phyloP scores from a whole-genome alignment of 352 stramenopile species.

The Globisporangium uncinulatum region DNA sequence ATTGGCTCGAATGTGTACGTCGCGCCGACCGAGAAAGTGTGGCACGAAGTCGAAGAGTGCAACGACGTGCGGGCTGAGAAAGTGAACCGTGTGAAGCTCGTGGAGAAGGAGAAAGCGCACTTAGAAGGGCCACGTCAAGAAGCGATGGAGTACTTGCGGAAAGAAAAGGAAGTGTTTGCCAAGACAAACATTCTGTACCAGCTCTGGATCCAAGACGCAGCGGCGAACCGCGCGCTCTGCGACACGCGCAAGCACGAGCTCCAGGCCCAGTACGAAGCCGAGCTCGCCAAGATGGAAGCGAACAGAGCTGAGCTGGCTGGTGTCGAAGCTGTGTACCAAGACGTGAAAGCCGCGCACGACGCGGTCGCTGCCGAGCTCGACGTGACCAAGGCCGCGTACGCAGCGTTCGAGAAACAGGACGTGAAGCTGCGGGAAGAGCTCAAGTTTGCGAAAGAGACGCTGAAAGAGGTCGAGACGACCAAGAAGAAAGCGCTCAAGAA shows the following conservation, averaged over 20 bases:
- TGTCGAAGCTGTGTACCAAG: slow-evolving; percentile 80
- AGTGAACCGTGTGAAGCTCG: slow-evolving; percentile 97
- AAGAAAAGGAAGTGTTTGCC: slow-evolving; percentile 94
- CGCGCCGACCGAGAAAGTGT: slow-evolving; percentile 90
- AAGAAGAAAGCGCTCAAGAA: slow-evolving; percentile 92
- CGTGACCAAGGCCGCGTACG: slow-evolving; percentile 90
- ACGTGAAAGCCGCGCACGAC: slow-evolving; percentile 83
- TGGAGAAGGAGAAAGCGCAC: slow-evolving; percentile 96
- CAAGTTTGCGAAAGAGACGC: slow-evolving; percentile 92
- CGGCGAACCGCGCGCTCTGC: slow-evolving; percentile 67
- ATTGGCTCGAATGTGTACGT: slow-evolving; percentile 99
- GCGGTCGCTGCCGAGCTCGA: slow-evolving; percentile 82
- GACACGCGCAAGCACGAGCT: slow-evolving; percentile 60
- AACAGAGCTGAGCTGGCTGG: slow-evolving; percentile 74
- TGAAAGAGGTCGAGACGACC: slow-evolving; percentile 89
- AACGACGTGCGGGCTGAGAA: slow-evolving; percentile 91
- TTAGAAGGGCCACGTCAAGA: slow-evolving; percentile 94
- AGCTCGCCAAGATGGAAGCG: slow-evolving; percentile 69
- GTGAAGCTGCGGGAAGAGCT: slow-evolving; percentile 97
- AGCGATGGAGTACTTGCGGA: slow-evolving; percentile 92
- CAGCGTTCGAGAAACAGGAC: slow-evolving; percentile 95
- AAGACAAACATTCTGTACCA: slow-evolving; percentile 98
- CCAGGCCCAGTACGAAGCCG: slow-evolving; percentile 68
- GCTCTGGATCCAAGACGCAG: slow-evolving; percentile 83
- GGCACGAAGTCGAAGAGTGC: slow-evolving; percentile 92